Conservation (phyloP, 2,329 filamentous ascomycete genomes). For the Pestalotiopsis fici region DNA sequence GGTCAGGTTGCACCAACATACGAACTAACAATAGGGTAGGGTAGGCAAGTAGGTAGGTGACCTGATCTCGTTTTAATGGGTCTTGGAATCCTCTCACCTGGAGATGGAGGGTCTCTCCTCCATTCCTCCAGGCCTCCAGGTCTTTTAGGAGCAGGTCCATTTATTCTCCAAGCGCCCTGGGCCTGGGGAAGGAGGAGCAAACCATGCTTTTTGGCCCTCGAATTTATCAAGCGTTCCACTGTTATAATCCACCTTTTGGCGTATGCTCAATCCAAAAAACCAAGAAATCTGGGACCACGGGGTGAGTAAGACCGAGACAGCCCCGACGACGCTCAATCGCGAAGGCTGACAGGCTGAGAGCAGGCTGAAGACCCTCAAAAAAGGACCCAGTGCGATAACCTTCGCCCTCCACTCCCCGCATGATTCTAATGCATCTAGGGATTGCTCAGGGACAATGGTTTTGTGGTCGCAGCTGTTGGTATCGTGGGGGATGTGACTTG, state of each 20-base stretch:
- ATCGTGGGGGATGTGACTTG: not conserved
- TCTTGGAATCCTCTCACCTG: not conserved
- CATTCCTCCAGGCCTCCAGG: not conserved
- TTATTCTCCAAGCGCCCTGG: conserved; percentile 1
- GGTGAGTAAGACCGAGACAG: conserved; percentile 8
- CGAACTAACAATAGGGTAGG: not conserved
- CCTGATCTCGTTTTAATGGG: not conserved
- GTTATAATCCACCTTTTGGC: not conserved
- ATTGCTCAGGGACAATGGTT: not conserved
- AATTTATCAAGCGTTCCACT: not conserved
- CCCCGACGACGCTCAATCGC: not conserved
- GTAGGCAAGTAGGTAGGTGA: not conserved
- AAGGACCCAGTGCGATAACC: not conserved
- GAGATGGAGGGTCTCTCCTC: not conserved
- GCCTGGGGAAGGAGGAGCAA: conserved; percentile 4
- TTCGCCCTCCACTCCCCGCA: conserved; percentile 4
- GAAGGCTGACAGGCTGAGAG: conserved; percentile 9
- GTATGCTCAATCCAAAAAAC: not conserved
- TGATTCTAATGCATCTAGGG: conserved; percentile 4
- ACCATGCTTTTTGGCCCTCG: not conserved
- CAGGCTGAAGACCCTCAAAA: conserved; percentile 3
- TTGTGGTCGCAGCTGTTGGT: not conserved
- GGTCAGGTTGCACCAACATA: not conserved
- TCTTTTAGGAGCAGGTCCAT: not conserved
- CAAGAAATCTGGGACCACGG: conserved; percentile 1